Conservation (phyloP, 306 rosid species). For the Medicago arabica region DNA sequence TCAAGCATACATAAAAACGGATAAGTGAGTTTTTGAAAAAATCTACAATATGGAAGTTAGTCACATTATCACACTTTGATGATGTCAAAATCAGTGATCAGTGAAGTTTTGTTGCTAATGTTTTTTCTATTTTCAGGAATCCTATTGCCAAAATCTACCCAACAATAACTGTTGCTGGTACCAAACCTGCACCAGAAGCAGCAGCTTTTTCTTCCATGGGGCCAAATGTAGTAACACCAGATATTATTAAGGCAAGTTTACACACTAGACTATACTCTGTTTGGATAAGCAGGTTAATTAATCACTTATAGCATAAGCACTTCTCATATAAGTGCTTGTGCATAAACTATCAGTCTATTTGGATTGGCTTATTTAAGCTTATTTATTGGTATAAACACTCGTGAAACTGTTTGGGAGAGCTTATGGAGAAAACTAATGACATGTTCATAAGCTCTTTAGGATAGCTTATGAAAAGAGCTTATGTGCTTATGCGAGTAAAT, state of each 20-base stretch:
- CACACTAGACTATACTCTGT: background rate
- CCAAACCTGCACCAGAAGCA: conserved; percentile 66
- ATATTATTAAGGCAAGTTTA: conserved; percentile 66
- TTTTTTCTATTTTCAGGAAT: conserved; percentile 49
- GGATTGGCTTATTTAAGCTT: too few relatives aligned
- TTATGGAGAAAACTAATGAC: too few relatives aligned
- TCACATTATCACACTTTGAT: background rate
- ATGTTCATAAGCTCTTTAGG: too few relatives aligned
- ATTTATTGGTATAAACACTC: too few relatives aligned
- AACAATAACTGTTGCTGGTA: conserved; percentile 51
- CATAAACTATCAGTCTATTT: too few relatives aligned
- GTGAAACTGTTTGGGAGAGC: too few relatives aligned
- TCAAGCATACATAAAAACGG: conserved; percentile 57
- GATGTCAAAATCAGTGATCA: conserved; percentile 2
- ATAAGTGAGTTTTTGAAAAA: conserved; percentile 55
- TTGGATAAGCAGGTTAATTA: background rate
- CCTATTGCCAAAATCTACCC: conserved; percentile 63
- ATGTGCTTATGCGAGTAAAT: too few relatives aligned
- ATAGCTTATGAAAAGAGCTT: too few relatives aligned
- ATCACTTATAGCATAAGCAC: background rate
- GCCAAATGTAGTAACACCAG: conserved; percentile 68
- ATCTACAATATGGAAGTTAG: background rate
- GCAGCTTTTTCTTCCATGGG: conserved; percentile 74
- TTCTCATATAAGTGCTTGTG: too few relatives aligned
- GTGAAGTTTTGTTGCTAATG: conserved; percentile 24